These are phyloP conservation scores for Thalassiosira oceanica DNA, from an alignment of 352 stramenopile species.

Conservation along the genomic window DNA sequence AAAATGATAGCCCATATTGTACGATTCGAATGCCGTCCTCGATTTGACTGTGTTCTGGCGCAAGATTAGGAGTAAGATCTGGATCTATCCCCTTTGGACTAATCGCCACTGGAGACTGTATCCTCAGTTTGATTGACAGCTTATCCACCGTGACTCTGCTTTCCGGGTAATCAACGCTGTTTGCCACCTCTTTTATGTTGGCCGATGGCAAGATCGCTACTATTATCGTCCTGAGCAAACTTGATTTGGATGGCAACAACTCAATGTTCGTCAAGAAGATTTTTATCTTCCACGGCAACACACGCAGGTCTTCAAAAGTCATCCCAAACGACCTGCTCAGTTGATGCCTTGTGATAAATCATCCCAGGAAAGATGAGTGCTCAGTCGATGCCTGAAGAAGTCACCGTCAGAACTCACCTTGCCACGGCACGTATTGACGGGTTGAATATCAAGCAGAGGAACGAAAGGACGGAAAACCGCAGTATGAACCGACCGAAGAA, in stretches of 20 bases:
- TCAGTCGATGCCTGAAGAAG: too few species aligned
- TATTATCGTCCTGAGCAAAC: slow-evolving; percentile 12
- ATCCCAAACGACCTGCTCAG: too few species aligned
- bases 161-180: slow-evolving; percentile 22
- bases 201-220: slow-evolving; percentile 32
- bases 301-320: slow-evolving; percentile 19
- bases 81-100: background rate
- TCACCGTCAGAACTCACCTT: too few species aligned
- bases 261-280: slow-evolving; percentile 24
- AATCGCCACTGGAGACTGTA: slow-evolving; percentile 9
- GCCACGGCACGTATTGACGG: too few species aligned
- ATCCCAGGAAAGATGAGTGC: too few species aligned
- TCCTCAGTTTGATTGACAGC: slow-evolving; percentile 28
- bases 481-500: too few species aligned
- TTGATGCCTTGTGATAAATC: too few species aligned
- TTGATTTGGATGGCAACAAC: slow-evolving; percentile 22
- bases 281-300: slow-evolving; percentile 10
- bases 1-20: too few species aligned
- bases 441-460: too few species aligned
- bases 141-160: slow-evolving; percentile 28
- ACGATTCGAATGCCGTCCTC: background rate
- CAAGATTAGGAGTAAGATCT: background rate
- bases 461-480: too few species aligned
- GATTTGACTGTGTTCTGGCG: background rate
- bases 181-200: slow-evolving; percentile 15